These are phyloP conservation scores for Metarhizium anisopliae DNA, from an alignment of 2,329 filamentous ascomycete species.

Conservation along the genomic window DNA sequence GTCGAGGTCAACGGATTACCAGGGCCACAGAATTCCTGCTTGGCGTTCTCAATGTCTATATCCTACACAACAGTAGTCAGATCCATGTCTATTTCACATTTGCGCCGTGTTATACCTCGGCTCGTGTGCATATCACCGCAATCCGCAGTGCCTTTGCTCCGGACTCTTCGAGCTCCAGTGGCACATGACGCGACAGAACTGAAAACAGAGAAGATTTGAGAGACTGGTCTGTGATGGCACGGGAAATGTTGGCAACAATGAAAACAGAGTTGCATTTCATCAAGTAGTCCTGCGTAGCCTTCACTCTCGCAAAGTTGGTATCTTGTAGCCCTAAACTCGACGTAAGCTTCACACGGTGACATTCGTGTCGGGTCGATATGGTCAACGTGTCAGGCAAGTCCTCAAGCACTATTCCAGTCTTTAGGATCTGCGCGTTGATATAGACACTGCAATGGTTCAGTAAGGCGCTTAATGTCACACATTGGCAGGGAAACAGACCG, in stretches of 20 bases:
- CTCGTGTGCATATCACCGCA: constrained; percentile 24
- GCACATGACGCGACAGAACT: constrained; percentile 19
- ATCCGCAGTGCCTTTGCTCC: constrained; percentile 17
- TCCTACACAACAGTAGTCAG: constrained; percentile 13
- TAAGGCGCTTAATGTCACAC: not conserved
- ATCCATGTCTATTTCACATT: not conserved
- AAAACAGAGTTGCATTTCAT: constrained; percentile 25
- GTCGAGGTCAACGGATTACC: constrained; percentile 11
- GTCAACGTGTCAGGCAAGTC: constrained; percentile 24
- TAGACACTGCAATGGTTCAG: constrained; percentile 16
- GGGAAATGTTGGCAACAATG: constrained; percentile 23
- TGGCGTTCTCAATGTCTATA: constrained; percentile 17
- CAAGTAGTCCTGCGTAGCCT: constrained; percentile 24
- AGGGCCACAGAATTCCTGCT: constrained; percentile 17
- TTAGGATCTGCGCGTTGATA: constrained; percentile 20
- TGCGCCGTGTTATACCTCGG: constrained; percentile 13
- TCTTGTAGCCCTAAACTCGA: constrained; percentile 18
- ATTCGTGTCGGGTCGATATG: not conserved
- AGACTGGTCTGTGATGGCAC: constrained; percentile 22
- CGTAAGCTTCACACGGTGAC: not conserved
- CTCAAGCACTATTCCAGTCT: constrained; percentile 23
- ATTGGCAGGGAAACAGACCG: constrained; percentile 11
- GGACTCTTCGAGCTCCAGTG: constrained; percentile 18
- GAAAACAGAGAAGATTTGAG: constrained; percentile 21
- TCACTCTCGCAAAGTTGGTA: constrained; percentile 25